Base-by-base conservation (phyloP, 2,329 filamentous ascomycete species). In the Dichotomopilus funicola region DNA sequence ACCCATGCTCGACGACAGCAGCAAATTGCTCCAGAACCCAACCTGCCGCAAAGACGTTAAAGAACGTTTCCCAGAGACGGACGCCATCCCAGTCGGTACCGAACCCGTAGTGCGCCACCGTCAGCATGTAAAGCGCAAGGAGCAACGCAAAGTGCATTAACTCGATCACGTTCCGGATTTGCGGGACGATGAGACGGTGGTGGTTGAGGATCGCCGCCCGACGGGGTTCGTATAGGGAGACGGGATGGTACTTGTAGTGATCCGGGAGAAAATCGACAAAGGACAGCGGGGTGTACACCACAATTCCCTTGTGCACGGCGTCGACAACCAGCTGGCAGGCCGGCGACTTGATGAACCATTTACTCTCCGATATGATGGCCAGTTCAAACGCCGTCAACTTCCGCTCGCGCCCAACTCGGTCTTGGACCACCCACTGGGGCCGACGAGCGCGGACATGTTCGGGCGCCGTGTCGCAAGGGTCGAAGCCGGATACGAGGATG, bases 211-310 rank as follows among this genome's bases (percentile, higher is more conserved):
- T 65, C 2, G 83, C 82, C 4, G 83, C 83, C 57, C 80, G 78
- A 13, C 82, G 72, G 3, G 86, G 85, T 63, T 88, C 81, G 66
- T 89, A 89, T 0, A 89, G 72, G 3, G 83, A 83, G 44, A 89
- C 85, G 0, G 84, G 83, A 49, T 84, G 82, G 63, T 83, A 78
- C 66, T 88, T 87, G 72, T 88, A 88, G 64, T 86, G 82, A 65
- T 89, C 86, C 0, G 86, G 86, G 2, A 89, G 74, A 53, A 89
- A 87, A 65, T 89, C 86, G 64, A 89, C 79, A 61, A 87, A 87
- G 0, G 82, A 79, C 0, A 81, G 80, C 0, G 86, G 85, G 1
- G 86, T 88, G 62, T 89, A 89, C 27, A 87, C 81, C 40, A 89
- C 78, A 13, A 82, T 75, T 1, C 86, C 86, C 13, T 79, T 76